Conservation (phyloP, 768 basidiomycete genomes). For the Boletus rufocinnamomeus region DNA sequence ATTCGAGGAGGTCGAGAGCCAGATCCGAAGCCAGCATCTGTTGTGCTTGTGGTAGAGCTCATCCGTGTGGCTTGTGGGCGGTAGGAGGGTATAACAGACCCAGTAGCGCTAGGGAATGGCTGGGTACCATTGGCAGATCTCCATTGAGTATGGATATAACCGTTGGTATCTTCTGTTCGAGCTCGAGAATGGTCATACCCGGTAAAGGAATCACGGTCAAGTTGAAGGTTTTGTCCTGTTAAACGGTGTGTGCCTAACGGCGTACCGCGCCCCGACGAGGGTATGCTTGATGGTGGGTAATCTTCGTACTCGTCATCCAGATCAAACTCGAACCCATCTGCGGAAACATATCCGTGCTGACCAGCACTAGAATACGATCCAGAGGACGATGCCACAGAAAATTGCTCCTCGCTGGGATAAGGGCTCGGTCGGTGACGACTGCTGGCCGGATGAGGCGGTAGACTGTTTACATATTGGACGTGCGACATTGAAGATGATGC, state of each 20-base stretch:
- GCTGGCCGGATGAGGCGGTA: constrained; percentile 36
- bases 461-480: constrained; percentile 33
- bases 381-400: constrained; percentile 32
- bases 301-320: constrained; percentile 79
- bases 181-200: constrained; percentile 60
- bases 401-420: constrained; percentile 43
- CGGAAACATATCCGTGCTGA: constrained; percentile 46
- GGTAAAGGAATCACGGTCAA: constrained; percentile 52
- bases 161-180: constrained; percentile 68
- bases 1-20: constrained; percentile 44
- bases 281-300: constrained; percentile 51
- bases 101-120: constrained; percentile 32
- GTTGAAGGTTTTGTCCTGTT: constrained; percentile 58
- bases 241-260: constrained; percentile 62
- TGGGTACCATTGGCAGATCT: constrained; percentile 49
- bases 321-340: constrained; percentile 74
- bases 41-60: constrained; percentile 45
- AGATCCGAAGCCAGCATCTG: constrained; percentile 39
- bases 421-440: constrained; percentile 39
- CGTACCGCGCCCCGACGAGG: constrained; percentile 71
- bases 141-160: constrained; percentile 67
- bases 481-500: constrained; percentile 39
- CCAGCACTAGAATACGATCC: constrained; percentile 31
- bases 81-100: constrained; percentile 26
- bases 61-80: constrained; percentile 52